Evolutionary conservation across 1,139 yeast genomes (phyloP).

Genomic region (Kodamaea suecica): DNA sequence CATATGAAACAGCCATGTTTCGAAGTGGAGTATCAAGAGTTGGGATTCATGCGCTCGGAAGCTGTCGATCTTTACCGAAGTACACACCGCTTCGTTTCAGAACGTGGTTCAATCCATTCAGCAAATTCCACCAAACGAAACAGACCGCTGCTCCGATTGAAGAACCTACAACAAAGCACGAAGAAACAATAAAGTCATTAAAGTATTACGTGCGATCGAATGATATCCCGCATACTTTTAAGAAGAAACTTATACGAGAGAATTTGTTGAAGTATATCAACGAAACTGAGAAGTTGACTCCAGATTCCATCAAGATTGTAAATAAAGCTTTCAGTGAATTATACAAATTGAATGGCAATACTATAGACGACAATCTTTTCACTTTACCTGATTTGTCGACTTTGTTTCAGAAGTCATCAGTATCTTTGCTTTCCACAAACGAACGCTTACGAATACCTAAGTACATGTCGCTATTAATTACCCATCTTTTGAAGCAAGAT

Average conservation of each 20-base stretch:
- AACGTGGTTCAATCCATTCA: slow-evolving; percentile 22
- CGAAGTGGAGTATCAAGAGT: too few relatives aligned
- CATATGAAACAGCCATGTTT: too few relatives aligned
- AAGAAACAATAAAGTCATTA: slow-evolving; percentile 9
- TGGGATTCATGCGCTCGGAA: too few relatives aligned
- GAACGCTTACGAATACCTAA: slow-evolving; percentile 21
- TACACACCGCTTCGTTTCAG: too few relatives aligned
- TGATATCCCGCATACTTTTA: slow-evolving; percentile 24
- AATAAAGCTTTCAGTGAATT: slow-evolving; percentile 23
- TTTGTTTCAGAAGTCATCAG: slow-evolving; percentile 22
- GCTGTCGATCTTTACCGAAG: too few relatives aligned
- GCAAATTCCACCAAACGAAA: slow-evolving; percentile 14
- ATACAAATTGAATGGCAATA: slow-evolving; percentile 14
- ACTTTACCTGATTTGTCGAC: slow-evolving; percentile 12
- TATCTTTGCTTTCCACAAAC: slow-evolving; percentile 10
- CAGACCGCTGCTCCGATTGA: slow-evolving; percentile 1
- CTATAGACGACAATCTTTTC: slow-evolving; percentile 7
- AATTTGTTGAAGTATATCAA: slow-evolving; percentile 21
- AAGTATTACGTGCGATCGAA: slow-evolving; percentile 27
- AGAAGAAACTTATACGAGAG: slow-evolving; percentile 20
- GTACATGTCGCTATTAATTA: slow-evolving; percentile 27
- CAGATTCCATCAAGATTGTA: slow-evolving; percentile 16
- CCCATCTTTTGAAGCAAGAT: slow-evolving; percentile 16
- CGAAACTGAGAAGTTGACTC: slow-evolving; percentile 7
- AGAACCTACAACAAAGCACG: not conserved